These are phyloP conservation scores for Pseudogymnoascus destructans DNA, from an alignment of 2,329 filamentous ascomycete species.

Conservation along the genomic window DNA sequence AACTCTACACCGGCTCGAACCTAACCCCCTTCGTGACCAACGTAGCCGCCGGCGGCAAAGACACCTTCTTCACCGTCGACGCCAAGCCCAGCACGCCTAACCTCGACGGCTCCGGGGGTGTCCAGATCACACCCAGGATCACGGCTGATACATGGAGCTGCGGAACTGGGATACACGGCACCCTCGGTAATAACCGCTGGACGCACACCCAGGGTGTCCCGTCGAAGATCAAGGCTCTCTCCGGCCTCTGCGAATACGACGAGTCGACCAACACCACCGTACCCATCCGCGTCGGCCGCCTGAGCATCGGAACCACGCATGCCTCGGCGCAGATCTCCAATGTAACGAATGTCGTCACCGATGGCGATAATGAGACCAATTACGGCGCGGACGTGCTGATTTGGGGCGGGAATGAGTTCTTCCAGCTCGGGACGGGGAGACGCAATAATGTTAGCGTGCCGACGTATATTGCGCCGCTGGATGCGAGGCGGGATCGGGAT, in stretches of 20 bases:
- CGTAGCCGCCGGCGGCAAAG: conserved; percentile 74
- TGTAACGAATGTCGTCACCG: conserved; percentile 50
- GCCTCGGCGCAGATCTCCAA: conserved; percentile 75
- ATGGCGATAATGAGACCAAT: conserved; percentile 59
- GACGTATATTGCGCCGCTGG: conserved; percentile 64
- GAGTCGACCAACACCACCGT: conserved; percentile 53
- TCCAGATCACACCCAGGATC: conserved; percentile 28
- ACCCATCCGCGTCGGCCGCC: conserved; percentile 62
- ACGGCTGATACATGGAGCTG: conserved; percentile 76
- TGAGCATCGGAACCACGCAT: conserved; percentile 71
- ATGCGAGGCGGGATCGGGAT: conserved; percentile 48
- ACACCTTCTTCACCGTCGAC: conserved; percentile 79
- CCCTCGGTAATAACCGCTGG: conserved; percentile 76
- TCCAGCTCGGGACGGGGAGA: conserved; percentile 84
- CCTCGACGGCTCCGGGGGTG: conserved; percentile 29
- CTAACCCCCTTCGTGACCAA: conserved; percentile 55
- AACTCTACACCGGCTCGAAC: conserved; percentile 56
- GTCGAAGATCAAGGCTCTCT: conserved; percentile 70
- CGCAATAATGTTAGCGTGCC: conserved; percentile 67
- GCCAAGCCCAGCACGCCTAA: conserved; percentile 33
- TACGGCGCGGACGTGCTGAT: conserved; percentile 82
- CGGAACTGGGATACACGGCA: conserved; percentile 73
- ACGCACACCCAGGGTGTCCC: conserved; percentile 70
- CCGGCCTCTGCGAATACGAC: conserved; percentile 76
- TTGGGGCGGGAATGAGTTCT: conserved; percentile 92